Evolutionary conservation across 73 alveolate species (phyloP).

Genomic region (Symbiodinium pilosum): DNA sequence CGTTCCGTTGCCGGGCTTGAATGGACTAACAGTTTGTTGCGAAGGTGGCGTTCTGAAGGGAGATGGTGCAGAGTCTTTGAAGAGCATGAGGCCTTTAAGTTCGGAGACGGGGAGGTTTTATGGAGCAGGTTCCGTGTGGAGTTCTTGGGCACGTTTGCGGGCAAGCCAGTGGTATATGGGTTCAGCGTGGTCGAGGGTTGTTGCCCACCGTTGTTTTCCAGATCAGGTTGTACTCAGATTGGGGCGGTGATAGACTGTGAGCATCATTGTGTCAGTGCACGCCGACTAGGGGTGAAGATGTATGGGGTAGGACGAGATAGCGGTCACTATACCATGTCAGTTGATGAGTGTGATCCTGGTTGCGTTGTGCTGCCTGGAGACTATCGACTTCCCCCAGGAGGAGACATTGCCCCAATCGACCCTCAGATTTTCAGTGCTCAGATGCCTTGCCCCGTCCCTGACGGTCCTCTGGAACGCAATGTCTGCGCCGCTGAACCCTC

Average conservation of each 20-base stretch:
- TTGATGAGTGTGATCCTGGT: background rate
- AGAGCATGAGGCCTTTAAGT: too few species aligned
- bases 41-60: background rate
- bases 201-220: too few species aligned
- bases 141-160: too few species aligned
- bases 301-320: conserved; percentile 1
- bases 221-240: conserved; percentile 10
- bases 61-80: background rate
- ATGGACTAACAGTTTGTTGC: background rate
- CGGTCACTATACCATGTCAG: conserved; percentile 18
- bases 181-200: too few species aligned
- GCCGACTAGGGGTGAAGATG: background rate
- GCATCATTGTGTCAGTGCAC: background rate
- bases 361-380: background rate
- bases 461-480: too few species aligned
- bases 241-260: conserved; percentile 27
- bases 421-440: background rate
- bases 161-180: too few species aligned
- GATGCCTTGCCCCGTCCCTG: background rate
- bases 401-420: background rate
- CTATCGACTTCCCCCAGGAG: background rate
- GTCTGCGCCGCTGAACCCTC: background rate
- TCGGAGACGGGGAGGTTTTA: too few species aligned
- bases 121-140: too few species aligned
- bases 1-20: background rate